Percentiles rank a stretch among this genome's conserved stretches.
Evolutionary conservation across 495 filamentous ascomycete species (phyloP).

Genomic region (Neurospora discreta): DNA sequence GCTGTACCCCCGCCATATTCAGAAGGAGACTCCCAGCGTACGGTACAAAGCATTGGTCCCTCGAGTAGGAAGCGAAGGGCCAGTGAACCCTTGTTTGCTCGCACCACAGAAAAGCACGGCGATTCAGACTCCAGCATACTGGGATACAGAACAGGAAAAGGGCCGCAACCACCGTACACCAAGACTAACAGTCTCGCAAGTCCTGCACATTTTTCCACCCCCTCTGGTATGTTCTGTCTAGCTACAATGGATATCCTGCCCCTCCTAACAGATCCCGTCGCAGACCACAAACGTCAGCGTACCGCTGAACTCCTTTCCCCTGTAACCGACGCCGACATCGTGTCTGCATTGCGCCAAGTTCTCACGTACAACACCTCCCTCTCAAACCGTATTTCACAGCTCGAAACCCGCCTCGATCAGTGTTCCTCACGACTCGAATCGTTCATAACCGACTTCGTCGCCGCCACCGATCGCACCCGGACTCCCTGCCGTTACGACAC

Average conservation of each 20-base stretch:
- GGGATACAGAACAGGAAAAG: neutral
- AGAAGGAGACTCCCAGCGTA: neutral
- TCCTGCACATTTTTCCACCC: neutral
- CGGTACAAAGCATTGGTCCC: neutral
- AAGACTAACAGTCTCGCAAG: neutral
- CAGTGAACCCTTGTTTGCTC: neutral
- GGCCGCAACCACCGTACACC: neutral
- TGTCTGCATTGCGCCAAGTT: neutral
- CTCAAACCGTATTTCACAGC: neutral
- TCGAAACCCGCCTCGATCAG: neutral
- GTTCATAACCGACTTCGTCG: neutral
- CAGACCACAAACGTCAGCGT: slow-evolving; percentile 3
- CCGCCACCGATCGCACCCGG: too few species aligned
- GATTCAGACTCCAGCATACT: neutral
- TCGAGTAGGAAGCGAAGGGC: neutral
- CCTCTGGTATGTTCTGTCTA: neutral
- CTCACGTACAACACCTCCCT: neutral
- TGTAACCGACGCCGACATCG: neutral
- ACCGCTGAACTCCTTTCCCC: neutral
- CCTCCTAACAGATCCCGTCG: neutral
- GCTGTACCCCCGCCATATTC: neutral
- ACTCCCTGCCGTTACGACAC: neutral
- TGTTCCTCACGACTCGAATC: neutral
- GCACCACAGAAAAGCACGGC: neutral
- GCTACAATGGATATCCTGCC: neutral